Conservation (phyloP, 345 rosid genomes). For the Lepidium aucheri region DNA sequence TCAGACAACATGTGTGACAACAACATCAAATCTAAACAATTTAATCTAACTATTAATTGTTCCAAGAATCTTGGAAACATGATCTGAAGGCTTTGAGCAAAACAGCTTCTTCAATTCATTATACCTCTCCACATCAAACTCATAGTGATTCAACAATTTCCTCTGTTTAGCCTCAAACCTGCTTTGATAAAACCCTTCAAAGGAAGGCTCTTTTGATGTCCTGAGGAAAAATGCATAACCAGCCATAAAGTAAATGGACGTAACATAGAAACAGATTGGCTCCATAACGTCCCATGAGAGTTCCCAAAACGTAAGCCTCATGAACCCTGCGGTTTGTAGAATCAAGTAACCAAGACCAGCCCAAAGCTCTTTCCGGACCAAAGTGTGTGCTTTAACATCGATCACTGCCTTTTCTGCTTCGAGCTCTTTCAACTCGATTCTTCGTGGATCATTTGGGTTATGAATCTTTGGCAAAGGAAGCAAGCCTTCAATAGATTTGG, state of each 20-base stretch:
- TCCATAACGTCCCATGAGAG: conserved; percentile 99
- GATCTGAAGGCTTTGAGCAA: conserved; percentile 7
- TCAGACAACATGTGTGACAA: conserved; percentile 19
- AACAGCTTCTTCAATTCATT: conserved; percentile 41
- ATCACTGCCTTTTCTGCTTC: conserved; percentile 49
- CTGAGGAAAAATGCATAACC: conserved; percentile 79
- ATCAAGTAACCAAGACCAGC: conserved; percentile 61
- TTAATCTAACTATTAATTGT: neutral
- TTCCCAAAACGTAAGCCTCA: conserved; percentile 98
- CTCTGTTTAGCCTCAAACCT: conserved; percentile 61
- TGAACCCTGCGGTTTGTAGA: conserved; percentile 73
- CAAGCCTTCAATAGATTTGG: conserved; percentile 55
- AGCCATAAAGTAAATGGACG: conserved; percentile 67
- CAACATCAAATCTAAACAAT: conserved; percentile 6
- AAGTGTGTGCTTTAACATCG: conserved; percentile 42
- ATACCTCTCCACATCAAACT: conserved; percentile 55
- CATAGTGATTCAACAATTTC: conserved; percentile 35
- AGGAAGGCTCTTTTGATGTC: conserved; percentile 82
- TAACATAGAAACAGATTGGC: conserved; percentile 87
- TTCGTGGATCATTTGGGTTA: conserved; percentile 43
- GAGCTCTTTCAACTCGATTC: conserved; percentile 48
- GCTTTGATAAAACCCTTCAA: conserved; percentile 82
- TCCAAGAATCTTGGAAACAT: conserved; percentile 25
- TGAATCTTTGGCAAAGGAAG: conserved; percentile 40
- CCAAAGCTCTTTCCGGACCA: conserved; percentile 80